Conservation (phyloP, 176 grass and related monocot genomes). For the Melocanna baccifera region DNA sequence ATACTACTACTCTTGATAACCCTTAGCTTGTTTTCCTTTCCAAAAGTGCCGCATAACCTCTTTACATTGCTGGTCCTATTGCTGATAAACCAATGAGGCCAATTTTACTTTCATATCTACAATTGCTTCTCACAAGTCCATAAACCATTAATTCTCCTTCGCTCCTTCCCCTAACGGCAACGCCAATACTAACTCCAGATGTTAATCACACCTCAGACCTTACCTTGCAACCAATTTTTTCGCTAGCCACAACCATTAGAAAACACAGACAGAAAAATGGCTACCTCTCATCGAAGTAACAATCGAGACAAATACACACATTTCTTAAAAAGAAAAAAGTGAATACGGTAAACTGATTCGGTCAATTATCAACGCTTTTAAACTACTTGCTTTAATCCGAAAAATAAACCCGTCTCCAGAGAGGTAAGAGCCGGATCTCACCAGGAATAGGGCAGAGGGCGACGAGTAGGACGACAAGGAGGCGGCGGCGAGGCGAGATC, state of each 20-base stretch:
- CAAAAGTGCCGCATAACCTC: neutral
- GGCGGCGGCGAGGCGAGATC: conserved; percentile 1
- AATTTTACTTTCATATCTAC: neutral
- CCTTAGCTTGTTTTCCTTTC: neutral
- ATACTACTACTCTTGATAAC: neutral
- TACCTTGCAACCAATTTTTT: neutral
- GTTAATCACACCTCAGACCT: neutral
- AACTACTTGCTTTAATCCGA: neutral
- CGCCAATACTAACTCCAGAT: neutral
- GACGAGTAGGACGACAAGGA: conserved; percentile 19
- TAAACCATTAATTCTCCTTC: neutral
- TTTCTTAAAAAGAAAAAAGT: neutral
- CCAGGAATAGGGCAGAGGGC: conserved; percentile 37
- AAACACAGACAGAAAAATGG: neutral
- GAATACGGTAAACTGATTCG: neutral
- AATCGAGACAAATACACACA: neutral
- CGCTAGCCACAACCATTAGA: neutral
- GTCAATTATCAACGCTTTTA: neutral
- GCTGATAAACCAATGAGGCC: neutral
- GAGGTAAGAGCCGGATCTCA: conserved; percentile 42
- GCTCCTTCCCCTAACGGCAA: neutral
- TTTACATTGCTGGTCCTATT: neutral
- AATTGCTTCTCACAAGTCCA: neutral
- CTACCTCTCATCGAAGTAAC: neutral
- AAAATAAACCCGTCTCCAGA: neutral